phyloP scores from a whole-genome alignment of 495 filamentous ascomycete species.

The Trypethelium eluteriae region DNA sequence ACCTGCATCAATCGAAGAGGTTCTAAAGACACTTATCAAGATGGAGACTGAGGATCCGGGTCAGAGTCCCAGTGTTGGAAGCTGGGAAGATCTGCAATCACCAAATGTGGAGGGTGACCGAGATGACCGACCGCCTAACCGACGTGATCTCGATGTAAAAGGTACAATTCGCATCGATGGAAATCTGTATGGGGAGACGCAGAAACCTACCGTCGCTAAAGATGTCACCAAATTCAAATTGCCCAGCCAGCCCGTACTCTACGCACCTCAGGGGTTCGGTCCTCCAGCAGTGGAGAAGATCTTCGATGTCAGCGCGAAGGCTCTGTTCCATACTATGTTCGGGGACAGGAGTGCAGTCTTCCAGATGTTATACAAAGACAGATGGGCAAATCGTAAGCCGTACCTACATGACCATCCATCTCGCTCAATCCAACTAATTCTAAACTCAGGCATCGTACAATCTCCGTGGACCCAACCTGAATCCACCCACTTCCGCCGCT shows the following conservation, averaged over 20 bases:
- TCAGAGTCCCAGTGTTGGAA: slow-evolving; percentile 68
- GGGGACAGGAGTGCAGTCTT: slow-evolving; percentile 92
- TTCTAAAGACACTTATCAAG: slow-evolving; percentile 56
- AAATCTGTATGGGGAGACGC: slow-evolving; percentile 37
- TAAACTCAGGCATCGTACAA: slow-evolving; percentile 56
- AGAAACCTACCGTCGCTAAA: slow-evolving; percentile 31
- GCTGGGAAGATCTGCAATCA: slow-evolving; percentile 68
- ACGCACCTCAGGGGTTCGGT: slow-evolving; percentile 74
- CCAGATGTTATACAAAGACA: slow-evolving; percentile 81
- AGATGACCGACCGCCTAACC: slow-evolving; percentile 20
- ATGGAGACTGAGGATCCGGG: slow-evolving; percentile 58
- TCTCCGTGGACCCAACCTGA: slow-evolving; percentile 71
- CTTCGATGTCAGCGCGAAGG: slow-evolving; percentile 83
- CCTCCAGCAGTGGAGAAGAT: slow-evolving; percentile 60
- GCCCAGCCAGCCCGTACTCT: slow-evolving; percentile 71
- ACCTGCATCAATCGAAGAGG: slow-evolving; percentile 53
- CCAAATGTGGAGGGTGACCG: slow-evolving; percentile 45
- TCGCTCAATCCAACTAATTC: not conserved
- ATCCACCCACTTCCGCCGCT: slow-evolving; percentile 59
- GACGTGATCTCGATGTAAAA: slow-evolving; percentile 49
- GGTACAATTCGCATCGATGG: slow-evolving; percentile 56
- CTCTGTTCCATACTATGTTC: slow-evolving; percentile 90
- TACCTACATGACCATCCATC: not conserved
- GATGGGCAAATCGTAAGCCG: slow-evolving; percentile 61
- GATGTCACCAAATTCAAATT: slow-evolving; percentile 70